Base-by-base conservation (phyloP, 257 asterid species). In the Lycium ferocissimum region DNA sequence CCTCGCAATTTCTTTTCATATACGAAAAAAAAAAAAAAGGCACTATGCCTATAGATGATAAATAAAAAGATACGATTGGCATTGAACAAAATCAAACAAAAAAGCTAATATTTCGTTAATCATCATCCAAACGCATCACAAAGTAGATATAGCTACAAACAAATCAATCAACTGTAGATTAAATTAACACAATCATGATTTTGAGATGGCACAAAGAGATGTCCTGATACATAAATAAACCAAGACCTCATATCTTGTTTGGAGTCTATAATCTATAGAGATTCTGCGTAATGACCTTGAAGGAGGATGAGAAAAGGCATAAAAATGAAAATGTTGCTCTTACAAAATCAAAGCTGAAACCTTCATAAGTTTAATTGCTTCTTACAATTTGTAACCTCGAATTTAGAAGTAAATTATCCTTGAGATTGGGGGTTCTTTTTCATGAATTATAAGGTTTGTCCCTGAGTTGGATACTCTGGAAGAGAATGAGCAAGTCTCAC, bases 271-370 rank as follows among this genome's bases (percentile, higher is more conserved):
- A 53, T 53, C 58, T 53, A 53, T 10, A 49, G 56, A 49, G 56
- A 49, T 49, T 49, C 56, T 49, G 56, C 56, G 45, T 18, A 82
- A 70, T 18, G 43, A 62, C 33, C 63, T 35, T 14, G 40, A 83
- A 45, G n/a, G 33, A 51, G 79, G 61, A 38, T 58, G 15, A 54
- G 45, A 14, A 84, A 63, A 38, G 43, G 11, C 26, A n/a, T 15
- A 62, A 38, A 79, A 70, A 47, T 38, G 83, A 86, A 84, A 38
- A 85, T 51, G 56, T 86, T 92, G 94, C 98, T 98, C 94, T n/a
- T n/a, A n/a, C n/a, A 92, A 91, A 92, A 93, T 82, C 88, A 90
- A 89, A n/a, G 93, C 20, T 86, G 91, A 88, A 85, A 82, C 93
- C 90, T 90, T 92, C 87, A 70, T 69, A 69, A 89, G 83, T 86